Evolutionary conservation across 345 rosid species (phyloP).

Genomic region (Eucalyptus sp.): DNA sequence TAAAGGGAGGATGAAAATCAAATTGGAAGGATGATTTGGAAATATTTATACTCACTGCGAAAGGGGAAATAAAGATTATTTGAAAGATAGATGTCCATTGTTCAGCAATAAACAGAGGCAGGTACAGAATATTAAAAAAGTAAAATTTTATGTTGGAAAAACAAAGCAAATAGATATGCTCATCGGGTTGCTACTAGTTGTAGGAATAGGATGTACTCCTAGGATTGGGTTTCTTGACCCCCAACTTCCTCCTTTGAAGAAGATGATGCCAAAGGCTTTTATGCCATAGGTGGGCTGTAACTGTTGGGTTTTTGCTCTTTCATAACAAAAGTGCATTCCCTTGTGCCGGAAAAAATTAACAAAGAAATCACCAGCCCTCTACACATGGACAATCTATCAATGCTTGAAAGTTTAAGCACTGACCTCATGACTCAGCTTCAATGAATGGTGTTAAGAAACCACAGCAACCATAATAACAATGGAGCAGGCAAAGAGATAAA

Average conservation of each 20-base stretch:
- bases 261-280: neutral
- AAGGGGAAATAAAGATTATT: neutral
- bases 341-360: neutral
- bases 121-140: neutral
- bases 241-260: neutral
- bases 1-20: neutral
- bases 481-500: neutral
- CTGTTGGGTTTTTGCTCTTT: neutral
- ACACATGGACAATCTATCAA: neutral
- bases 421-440: neutral
- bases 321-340: neutral
- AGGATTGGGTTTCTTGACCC: neutral
- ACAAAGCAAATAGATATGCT: neutral
- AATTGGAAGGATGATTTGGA: neutral
- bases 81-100: neutral
- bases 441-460: neutral
- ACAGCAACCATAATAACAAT: neutral
- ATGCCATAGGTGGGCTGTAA: neutral
- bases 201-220: neutral
- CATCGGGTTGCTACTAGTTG: neutral
- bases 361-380: neutral
- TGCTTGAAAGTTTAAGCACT: neutral
- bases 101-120: neutral
- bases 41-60: neutral
- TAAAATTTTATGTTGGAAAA: neutral